Conservation (phyloP, 2,329 filamentous ascomycete species). For the Colletotrichum destructivum region DNA sequence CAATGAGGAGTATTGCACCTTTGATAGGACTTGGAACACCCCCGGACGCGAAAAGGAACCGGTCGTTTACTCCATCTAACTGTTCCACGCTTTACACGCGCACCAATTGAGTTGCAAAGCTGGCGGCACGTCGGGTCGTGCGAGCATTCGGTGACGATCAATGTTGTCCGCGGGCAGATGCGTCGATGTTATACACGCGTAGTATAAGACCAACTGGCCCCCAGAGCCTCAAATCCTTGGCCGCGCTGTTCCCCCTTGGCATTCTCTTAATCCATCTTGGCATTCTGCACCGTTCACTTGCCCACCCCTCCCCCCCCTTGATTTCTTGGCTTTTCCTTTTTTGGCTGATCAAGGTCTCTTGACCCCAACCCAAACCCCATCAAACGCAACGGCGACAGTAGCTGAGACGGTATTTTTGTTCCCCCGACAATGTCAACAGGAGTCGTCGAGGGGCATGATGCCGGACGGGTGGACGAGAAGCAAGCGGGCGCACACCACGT, state of each 20-base stretch:
- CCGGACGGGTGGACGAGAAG: slow-evolving; percentile 31
- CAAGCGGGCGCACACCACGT: slow-evolving; percentile 40
- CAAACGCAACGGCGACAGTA: too few relatives aligned
- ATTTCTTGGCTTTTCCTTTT: not conserved
- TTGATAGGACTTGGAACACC: not conserved
- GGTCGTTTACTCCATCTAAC: not conserved
- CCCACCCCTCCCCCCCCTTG: not conserved
- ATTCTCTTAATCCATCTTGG: not conserved
- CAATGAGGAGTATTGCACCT: not conserved
- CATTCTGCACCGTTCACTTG: not conserved
- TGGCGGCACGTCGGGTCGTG: not conserved
- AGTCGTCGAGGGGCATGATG: slow-evolving; percentile 29
- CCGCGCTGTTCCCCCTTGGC: not conserved
- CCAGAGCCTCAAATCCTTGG: not conserved
- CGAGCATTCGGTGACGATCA: not conserved
- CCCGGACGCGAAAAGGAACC: not conserved
- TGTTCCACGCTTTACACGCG: slow-evolving; percentile 4
- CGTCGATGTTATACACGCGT: too few relatives aligned
- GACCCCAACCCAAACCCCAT: too few relatives aligned
- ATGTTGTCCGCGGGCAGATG: not conserved
- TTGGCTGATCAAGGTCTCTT: not conserved
- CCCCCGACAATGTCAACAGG: slow-evolving; percentile 37
- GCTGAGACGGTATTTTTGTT: too few relatives aligned
- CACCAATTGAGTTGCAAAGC: slow-evolving; percentile 8
- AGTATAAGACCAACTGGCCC: not conserved